Conservation (phyloP, 495 filamentous ascomycete genomes). For the Penicillium canariense region DNA sequence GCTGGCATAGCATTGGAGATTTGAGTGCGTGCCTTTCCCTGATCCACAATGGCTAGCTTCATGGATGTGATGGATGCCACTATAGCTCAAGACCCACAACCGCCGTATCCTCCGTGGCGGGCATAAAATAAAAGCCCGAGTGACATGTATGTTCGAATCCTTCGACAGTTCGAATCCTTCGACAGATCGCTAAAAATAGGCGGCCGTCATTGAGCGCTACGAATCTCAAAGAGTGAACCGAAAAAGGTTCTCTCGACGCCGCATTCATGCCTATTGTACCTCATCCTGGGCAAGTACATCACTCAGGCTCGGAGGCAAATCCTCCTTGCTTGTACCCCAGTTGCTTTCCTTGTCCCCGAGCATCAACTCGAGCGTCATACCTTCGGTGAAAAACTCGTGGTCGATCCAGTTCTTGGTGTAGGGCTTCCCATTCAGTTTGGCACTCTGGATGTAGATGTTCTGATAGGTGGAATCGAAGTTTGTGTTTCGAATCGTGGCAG, state of each 20-base stretch:
- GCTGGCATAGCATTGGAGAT: neutral
- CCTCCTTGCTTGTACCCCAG: constrained; percentile 63
- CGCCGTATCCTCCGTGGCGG: constrained; percentile 9
- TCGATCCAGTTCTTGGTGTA: constrained; percentile 72
- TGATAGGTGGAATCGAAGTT: constrained; percentile 58
- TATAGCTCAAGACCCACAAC: constrained; percentile 8
- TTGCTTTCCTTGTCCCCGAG: constrained; percentile 62
- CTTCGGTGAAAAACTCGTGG: constrained; percentile 72
- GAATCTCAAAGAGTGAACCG: neutral
- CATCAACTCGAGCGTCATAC: constrained; percentile 64
- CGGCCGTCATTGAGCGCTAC: neutral
- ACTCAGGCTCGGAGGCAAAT: constrained; percentile 57
- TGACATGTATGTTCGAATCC: neutral
- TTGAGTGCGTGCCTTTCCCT: neutral
- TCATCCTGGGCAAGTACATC: constrained; percentile 13
- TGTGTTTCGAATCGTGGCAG: constrained; percentile 57
- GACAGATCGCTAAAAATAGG: constrained; percentile 2
- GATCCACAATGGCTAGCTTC: neutral
- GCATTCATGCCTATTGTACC: neutral
- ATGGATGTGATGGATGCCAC: neutral
- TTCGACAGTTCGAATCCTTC: no score
- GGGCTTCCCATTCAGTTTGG: constrained; percentile 60
- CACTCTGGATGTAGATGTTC: constrained; percentile 68
- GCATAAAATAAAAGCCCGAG: constrained; percentile 3
- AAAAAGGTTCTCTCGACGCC: neutral